These are phyloP conservation scores for Tricladium varicosporioides DNA, from an alignment of 2,329 filamentous ascomycete genomes.

Conservation along the genomic window DNA sequence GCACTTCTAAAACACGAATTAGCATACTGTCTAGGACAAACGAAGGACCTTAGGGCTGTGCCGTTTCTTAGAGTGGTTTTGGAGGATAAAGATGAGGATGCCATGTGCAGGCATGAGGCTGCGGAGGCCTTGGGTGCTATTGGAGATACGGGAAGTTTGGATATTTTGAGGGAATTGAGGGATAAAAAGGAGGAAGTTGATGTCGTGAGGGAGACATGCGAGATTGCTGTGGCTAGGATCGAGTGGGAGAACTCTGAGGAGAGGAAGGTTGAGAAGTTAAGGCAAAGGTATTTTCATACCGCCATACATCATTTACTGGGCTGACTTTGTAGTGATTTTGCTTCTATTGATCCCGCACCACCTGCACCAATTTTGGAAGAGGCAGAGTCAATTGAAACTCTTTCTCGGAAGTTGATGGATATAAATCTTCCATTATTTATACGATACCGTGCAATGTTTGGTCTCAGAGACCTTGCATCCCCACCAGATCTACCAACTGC, in stretches of 20 bases:
- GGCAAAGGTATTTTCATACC: slow-evolving; percentile 62
- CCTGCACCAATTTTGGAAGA: slow-evolving; percentile 86
- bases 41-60: slow-evolving; percentile 71
- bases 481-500: slow-evolving; percentile 89
- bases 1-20: slow-evolving; percentile 94
- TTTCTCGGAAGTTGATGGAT: slow-evolving; percentile 78
- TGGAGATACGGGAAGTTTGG: slow-evolving; percentile 70
- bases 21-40: slow-evolving; percentile 95
- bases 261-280: slow-evolving; percentile 72
- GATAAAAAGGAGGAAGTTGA: slow-evolving; percentile 74
- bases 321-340: slow-evolving; percentile 70
- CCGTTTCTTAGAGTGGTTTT: slow-evolving; percentile 72
- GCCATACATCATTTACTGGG: not conserved
- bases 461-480: slow-evolving; percentile 88
- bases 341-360: slow-evolving; percentile 92
- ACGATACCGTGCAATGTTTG: slow-evolving; percentile 97
- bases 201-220: slow-evolving; percentile 91
- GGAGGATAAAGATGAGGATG: slow-evolving; percentile 76
- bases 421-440: slow-evolving; percentile 78
- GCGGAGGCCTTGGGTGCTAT: slow-evolving; percentile 92
- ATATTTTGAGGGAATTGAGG: slow-evolving; percentile 68
- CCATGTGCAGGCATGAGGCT: slow-evolving; percentile 95
- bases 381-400: slow-evolving; percentile 67
- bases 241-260: slow-evolving; percentile 83
- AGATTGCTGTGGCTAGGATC: slow-evolving; percentile 92